These are phyloP conservation scores for Solanum habrochaites DNA, from an alignment of 257 asterid species.

Conservation along the genomic window DNA sequence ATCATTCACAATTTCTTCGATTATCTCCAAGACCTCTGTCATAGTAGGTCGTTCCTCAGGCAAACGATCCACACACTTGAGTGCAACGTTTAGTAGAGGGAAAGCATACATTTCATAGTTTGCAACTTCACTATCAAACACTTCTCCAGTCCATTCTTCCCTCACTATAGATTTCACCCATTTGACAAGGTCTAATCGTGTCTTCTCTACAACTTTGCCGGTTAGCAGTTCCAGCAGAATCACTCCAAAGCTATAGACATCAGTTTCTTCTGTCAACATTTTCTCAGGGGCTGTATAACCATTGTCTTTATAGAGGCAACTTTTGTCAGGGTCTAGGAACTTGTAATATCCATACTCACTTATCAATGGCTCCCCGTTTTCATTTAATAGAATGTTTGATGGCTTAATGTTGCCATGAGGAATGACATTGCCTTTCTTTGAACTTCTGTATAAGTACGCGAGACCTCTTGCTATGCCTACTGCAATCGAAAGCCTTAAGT, in stretches of 20 bases:
- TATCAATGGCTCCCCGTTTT: constrained; percentile 17
- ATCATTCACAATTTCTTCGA: constrained; percentile 18
- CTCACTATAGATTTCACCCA: constrained; percentile 36
- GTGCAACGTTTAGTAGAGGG: constrained; percentile 25
- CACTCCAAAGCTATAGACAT: constrained; percentile 26
- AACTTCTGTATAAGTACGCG: constrained; percentile 13
- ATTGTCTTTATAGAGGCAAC: neutral
- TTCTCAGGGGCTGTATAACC: constrained; percentile 27
- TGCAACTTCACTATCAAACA: constrained; percentile 19
- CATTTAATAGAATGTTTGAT: constrained; percentile 29
- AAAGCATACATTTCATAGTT: constrained; percentile 22
- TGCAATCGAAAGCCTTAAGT: constrained; percentile 27
- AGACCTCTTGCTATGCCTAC: constrained; percentile 30
- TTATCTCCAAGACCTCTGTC: constrained; percentile 22
- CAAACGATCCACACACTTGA: constrained; percentile 21
- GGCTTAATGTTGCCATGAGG: constrained; percentile 42
- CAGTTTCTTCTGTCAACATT: constrained; percentile 4
- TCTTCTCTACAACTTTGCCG: constrained; percentile 24
- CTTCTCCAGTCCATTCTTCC: constrained; percentile 47
- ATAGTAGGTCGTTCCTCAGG: constrained; percentile 28
- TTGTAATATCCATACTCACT: constrained; percentile 30
- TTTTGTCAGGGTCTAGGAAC: neutral
- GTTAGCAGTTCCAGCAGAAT: constrained; percentile 29
- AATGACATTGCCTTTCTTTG: constrained; percentile 7
- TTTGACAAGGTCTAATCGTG: constrained; percentile 22